phyloP scores from a whole-genome alignment of 805 yeast species.

The Phaffomyces thermotolerans region DNA sequence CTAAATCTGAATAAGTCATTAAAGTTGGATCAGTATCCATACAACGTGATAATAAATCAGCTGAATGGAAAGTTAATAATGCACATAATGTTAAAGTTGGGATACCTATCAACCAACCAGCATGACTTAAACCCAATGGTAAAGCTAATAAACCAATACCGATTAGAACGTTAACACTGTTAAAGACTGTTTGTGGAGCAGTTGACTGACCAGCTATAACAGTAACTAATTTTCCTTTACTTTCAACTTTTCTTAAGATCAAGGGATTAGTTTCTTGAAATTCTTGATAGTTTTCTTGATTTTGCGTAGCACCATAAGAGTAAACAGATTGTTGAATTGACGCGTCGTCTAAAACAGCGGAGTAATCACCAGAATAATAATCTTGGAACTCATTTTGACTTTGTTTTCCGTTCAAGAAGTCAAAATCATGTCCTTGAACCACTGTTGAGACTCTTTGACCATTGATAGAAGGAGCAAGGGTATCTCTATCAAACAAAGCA shows the following conservation, averaged over 20 bases:
- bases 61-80: constrained; percentile 65
- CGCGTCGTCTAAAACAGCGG: constrained; percentile 33
- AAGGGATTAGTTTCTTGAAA: constrained; percentile 44
- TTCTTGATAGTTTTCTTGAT: constrained; percentile 33
- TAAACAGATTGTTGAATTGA: constrained; percentile 27
- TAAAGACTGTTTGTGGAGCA: constrained; percentile 69
- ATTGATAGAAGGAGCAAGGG: constrained; percentile 54
- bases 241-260: constrained; percentile 57
- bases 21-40: constrained; percentile 75
- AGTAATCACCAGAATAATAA: constrained; percentile 26
- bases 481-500: constrained; percentile 60
- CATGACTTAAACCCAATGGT: constrained; percentile 59
- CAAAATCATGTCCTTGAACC: constrained; percentile 30
- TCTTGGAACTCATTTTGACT: constrained; percentile 14
- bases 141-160: constrained; percentile 73
- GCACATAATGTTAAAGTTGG: constrained; percentile 57
- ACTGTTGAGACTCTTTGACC: constrained; percentile 63
- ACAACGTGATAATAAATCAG: constrained; percentile 63
- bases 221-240: constrained; percentile 64
- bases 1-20: constrained; percentile 84
- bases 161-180: constrained; percentile 66
- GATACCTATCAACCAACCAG: constrained; percentile 71
- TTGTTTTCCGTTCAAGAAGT: constrained; percentile 17
- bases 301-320: constrained; percentile 27
- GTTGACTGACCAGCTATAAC: constrained; percentile 79